Percentiles rank a stretch among this genome's conserved stretches.
Conservation (phyloP, 2,329 filamentous ascomycete species). For the Pseudogymnoascus sp. region DNA sequence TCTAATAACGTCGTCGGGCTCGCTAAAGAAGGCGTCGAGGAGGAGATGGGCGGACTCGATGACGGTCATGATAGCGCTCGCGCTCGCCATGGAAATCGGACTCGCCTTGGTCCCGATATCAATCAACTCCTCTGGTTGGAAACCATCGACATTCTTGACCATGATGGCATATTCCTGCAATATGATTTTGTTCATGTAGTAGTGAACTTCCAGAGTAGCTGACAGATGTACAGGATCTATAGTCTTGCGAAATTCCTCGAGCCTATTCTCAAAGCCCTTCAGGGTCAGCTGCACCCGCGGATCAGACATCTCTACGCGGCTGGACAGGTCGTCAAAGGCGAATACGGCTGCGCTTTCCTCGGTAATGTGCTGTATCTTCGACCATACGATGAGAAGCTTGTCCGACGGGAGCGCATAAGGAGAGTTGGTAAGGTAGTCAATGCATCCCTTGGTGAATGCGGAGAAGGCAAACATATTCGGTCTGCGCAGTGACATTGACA, state of each 20-base stretch:
- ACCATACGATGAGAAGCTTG: constrained; percentile 30
- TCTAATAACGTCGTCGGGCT: constrained; percentile 35
- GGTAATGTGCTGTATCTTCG: constrained; percentile 35
- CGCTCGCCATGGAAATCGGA: constrained; percentile 36
- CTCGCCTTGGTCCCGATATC: constrained; percentile 18
- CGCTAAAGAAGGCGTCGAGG: constrained; percentile 38
- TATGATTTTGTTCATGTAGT: constrained; percentile 42
- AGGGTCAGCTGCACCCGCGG: constrained; percentile 42
- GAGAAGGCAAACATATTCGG: constrained; percentile 34
- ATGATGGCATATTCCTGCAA: constrained; percentile 49
- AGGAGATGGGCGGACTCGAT: constrained; percentile 41
- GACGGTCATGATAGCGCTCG: constrained; percentile 37
- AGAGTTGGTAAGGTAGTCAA: constrained; percentile 30
- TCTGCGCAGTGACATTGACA: constrained; percentile 32
- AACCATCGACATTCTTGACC: constrained; percentile 44
- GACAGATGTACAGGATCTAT: constrained; percentile 24
- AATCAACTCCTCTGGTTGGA: constrained; percentile 23
- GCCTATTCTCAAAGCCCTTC: constrained; percentile 41
- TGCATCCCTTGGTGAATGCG: constrained; percentile 32
- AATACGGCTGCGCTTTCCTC: constrained; percentile 45
- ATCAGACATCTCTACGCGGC: constrained; percentile 39
- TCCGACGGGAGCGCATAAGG: constrained; percentile 28
- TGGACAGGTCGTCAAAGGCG: constrained; percentile 32
- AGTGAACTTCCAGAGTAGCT: constrained; percentile 28
- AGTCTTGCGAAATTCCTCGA: constrained; percentile 35